Evolutionary conservation across 2,329 filamentous ascomycete genomes (phyloP), one percentile per base, ranked within the genome.

Genomic region (Colletotrichum tofieldiae): DNA sequence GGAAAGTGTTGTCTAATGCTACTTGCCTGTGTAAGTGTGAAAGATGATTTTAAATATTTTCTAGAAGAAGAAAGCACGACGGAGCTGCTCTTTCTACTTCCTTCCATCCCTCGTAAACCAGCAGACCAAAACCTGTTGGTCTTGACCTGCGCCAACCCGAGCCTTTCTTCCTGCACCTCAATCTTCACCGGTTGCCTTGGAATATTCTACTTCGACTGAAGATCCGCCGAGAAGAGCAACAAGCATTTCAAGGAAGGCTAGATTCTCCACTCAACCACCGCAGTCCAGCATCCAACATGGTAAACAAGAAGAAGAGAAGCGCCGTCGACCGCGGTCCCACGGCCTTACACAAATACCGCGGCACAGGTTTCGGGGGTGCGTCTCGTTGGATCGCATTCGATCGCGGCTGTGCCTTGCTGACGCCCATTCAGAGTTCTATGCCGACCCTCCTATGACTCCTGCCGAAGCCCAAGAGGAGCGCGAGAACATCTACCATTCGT

Each of bases 361-460:
- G 86, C 8, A 93, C 90, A 7, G 93, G 93, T 0, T 95, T 95
- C 71, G 93, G 95, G 81, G 89, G 90, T 88, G 76, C 60, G 76
- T 78, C 54, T 14, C 41, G 29, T 20, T 35, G 23, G 35, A 12
- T 32, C 35, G 51, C 20, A 23, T 49, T 26, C 8, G 39, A 60
- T 11, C 26, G 39, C 67, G 37, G 65, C 65, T 76, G 69, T 77
- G 66, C 61, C 58, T 56, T 18, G 64, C 71, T 64, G 11, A 70
- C 39, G 20, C 23, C 39, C n/a, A 54, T 11, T 29, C 68, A 89
- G 92, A 95, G 73, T 94, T 90, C 80, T 96, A 90, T 79, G 91
- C 93, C 16, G 96, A 98, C 80, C 87, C 92, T 1, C 95, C 95
- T 0, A 83, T 97, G 73, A 95, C 93, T 0, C 91, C 92, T 0